phyloP scores from a whole-genome alignment of 225 moss, liverwort and hornwort species.

The Physcomitrium patens region DNA sequence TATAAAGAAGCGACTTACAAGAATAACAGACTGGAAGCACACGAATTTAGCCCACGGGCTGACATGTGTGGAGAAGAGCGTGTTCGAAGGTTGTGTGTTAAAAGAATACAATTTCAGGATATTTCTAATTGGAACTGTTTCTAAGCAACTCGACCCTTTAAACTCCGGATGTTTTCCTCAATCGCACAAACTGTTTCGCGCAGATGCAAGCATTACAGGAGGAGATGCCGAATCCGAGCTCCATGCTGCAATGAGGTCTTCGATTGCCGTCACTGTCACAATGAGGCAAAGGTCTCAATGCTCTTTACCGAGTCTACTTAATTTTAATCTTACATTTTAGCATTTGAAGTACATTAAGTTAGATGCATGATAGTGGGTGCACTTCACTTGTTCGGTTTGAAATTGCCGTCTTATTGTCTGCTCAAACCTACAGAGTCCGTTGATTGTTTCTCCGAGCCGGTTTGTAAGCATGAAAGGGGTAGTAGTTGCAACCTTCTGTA shows the following conservation, averaged over 20 bases:
- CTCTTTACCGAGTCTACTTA: neutral
- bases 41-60: conserved; percentile 1
- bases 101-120: neutral
- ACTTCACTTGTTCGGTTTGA: neutral
- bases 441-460: neutral
- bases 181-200: no score
- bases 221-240: conserved; percentile 83
- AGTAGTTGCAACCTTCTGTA: neutral
- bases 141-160: no score
- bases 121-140: no score
- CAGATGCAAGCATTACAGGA: conserved; percentile 73
- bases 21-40: neutral
- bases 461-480: neutral
- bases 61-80: neutral
- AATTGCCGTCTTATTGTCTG: neutral
- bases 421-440: neutral
- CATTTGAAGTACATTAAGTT: neutral
- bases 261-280: conserved; percentile 94
- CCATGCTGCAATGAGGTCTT: conserved; percentile 92
- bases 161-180: no score
- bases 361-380: neutral
- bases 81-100: neutral
- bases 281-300: conserved; percentile 68
- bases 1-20: neutral
- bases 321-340: neutral